Base-by-base conservation (phyloP, 192 early-diverging fungal genomes). In the Umbelopsis vinacea region DNA sequence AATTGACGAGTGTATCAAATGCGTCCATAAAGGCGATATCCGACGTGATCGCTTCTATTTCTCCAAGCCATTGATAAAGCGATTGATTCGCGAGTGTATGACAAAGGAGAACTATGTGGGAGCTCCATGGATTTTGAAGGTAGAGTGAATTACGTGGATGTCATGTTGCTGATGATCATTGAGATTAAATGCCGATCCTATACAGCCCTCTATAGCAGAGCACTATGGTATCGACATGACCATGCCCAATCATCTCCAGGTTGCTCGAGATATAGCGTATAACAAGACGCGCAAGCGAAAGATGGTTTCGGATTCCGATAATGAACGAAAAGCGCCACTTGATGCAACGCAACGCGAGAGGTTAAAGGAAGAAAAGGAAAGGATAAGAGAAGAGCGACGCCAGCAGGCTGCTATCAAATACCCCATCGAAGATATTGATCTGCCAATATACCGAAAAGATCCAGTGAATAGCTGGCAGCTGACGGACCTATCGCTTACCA, bases 361-460 rank as follows among this genome's bases (percentile, higher is more conserved):
- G 52, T 15, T 68, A 47, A 75, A 72, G 48, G 46, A 60, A 22
- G 76, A 71, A 35, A 67, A 76, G 66, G 79, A 75, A 76, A 72
- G 46, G 33, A 74, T 46, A 24, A 48, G 79, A 19, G 73, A 76
- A 47, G 79, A 73, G 78, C 75, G 40, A 45, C 75, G 45, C 8
- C 63, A 68, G 33, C 85, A 82, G 52, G 50, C 69, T 22, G 68
- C 77, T 17, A 80, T 92, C 48, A 90, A 89, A 71, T 93, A 91
- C 69, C 96, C 96, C 6, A 89, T 93, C 4, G 94, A 97, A 66
- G 95, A 98, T 81, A 73, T 94, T 47, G 93, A 93, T 24, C 79
- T 93, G 26, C 80, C 73, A 1, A 74, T 79, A 21, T 79, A 79
- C 68, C 35, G 77, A 12, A 79, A 73, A 33, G 73, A 74, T 52